Evolutionary conservation across 345 rosid species (phyloP).

Genomic region (Populus euphratica): DNA sequence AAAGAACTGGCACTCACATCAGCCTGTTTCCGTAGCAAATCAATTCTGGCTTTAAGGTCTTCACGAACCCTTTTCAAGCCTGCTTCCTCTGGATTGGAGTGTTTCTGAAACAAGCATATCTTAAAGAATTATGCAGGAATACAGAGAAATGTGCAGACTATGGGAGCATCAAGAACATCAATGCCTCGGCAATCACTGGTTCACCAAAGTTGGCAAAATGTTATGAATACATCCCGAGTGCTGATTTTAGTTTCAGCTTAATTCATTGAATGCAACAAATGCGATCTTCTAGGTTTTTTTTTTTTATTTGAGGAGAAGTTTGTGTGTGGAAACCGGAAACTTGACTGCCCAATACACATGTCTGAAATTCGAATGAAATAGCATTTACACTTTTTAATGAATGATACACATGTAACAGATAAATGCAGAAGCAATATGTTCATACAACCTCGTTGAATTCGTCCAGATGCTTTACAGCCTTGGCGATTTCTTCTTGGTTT

Average conservation of each 20-base stretch:
- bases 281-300: background rate
- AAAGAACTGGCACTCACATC: conserved; percentile 50
- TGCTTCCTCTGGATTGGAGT: conserved; percentile 60
- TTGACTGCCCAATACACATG: background rate
- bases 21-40: conserved; percentile 73
- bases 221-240: conserved; percentile 7
- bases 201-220: background rate
- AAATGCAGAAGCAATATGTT: conserved; percentile 20
- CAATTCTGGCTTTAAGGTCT: conserved; percentile 82
- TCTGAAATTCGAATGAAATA: background rate
- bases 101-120: conserved; percentile 53
- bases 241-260: conserved; percentile 3
- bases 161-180: background rate
- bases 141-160: background rate
- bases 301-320: too few species aligned
- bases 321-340: background rate
- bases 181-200: background rate
- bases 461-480: conserved; percentile 66
- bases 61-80: conserved; percentile 68
- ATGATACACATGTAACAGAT: background rate
- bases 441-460: conserved; percentile 72
- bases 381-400: background rate
- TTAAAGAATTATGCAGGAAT: conserved; percentile 17
- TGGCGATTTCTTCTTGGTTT: conserved; percentile 78
- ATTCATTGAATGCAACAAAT: background rate